Base-by-base conservation (phyloP, 148 eudicot genomes). In the Chenopodium suecicum region DNA sequence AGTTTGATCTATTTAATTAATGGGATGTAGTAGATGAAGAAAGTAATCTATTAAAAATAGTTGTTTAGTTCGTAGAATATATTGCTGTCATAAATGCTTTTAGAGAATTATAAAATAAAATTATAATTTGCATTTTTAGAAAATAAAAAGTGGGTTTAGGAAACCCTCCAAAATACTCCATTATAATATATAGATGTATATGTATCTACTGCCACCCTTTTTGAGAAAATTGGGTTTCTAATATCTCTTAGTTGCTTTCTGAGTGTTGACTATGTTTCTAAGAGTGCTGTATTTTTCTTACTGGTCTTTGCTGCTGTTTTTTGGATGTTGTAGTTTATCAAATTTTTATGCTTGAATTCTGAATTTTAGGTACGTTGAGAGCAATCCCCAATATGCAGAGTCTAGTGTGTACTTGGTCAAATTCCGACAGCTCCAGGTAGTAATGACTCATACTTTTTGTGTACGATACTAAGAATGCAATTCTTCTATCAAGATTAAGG, bases 321-420 rank as follows among this genome's bases (percentile, higher is more conserved):
- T 17, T 70, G 16, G 37, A 14, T 44, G 70, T 76, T 75, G 25
- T 70, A 19, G 12, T 46, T 0, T 41, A 44, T 78, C n/a, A 25
- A 44, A 54, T 78, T 50, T 46, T 29, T 77, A 64, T 31, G 25
- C 70, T 50, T 76, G 62, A 62, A 48, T 76, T 78, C 29, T 47
- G 56, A 23, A 70, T 27, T 86, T 77, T 82, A 96, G 99, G 85
- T 96, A 96, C 84, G 97, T 96, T 82, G 97, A 96, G 85, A 94
- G 90, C 81, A 96, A 96, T 86, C 97, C 98, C 71, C 99, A 96
- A 86, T 96, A 94, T 88, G 99, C 99, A 79, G 99, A 96, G 90
- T 96, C 98, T 80, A 87, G 87, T 86, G 94, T 96, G 84, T 96
- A 96, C 91, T 84, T 92, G 86, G 98, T 94, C 87, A 96, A 96